Conservation (phyloP, 768 basidiomycete species). For the Chlorophyllum brunneum region DNA sequence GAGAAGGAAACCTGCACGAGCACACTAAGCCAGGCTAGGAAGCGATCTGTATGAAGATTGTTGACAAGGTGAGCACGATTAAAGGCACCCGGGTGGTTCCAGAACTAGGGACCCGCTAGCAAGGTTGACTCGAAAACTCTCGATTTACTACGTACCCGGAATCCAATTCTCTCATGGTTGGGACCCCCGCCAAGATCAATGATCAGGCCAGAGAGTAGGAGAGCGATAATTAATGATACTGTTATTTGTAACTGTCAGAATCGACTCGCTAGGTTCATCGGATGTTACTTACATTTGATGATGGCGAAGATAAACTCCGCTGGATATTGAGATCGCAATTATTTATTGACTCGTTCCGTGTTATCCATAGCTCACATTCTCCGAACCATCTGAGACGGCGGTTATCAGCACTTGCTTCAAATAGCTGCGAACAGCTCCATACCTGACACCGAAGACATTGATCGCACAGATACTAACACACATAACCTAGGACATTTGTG, state of each 20-base stretch:
- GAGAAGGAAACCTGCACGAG: slow-evolving; percentile 63
- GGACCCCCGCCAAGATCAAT: slow-evolving; percentile 81
- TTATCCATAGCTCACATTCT: slow-evolving; percentile 40
- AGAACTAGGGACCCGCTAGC: slow-evolving; percentile 37
- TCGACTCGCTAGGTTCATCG: background rate
- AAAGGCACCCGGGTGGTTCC: slow-evolving; percentile 69
- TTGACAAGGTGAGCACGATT: slow-evolving; percentile 40
- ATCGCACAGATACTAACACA: slow-evolving; percentile 53
- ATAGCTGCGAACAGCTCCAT: slow-evolving; percentile 8
- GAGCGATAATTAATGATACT: slow-evolving; percentile 60
- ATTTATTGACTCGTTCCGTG: slow-evolving; percentile 5
- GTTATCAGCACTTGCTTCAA: background rate
- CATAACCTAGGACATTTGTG: slow-evolving; percentile 30
- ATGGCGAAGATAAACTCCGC: slow-evolving; percentile 67
- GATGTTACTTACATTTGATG: slow-evolving; percentile 45
- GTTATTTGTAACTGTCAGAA: background rate
- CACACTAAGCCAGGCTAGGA: slow-evolving; percentile 40
- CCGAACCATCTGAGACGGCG: slow-evolving; percentile 49
- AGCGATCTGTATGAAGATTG: slow-evolving; percentile 40
- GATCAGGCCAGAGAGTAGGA: slow-evolving; percentile 60
- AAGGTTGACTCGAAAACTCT: slow-evolving; percentile 18
- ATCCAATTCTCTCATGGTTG: slow-evolving; percentile 59
- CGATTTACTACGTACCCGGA: slow-evolving; percentile 46
- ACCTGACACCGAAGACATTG: slow-evolving; percentile 70
- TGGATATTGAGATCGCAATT: slow-evolving; percentile 17